Conservation (phyloP, 2,329 filamentous ascomycete species). For the Aspergillus sp. region DNA sequence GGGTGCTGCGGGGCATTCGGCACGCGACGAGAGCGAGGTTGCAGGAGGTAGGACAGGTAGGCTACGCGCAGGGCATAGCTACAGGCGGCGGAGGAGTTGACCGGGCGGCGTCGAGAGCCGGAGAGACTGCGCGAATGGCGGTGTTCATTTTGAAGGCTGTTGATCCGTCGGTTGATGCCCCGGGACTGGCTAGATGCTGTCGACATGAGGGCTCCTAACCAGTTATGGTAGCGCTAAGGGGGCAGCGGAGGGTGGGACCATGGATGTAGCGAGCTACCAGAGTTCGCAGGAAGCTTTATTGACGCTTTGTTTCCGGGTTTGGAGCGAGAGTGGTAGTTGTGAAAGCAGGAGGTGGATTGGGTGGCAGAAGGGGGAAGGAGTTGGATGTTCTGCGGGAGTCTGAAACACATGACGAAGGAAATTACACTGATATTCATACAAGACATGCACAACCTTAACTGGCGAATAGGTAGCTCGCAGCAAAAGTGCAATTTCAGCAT, state of each 20-base stretch:
- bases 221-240: conserved; percentile 16
- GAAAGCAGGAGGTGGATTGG: not conserved
- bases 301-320: too few species aligned
- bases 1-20: conserved; percentile 67
- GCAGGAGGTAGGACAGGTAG: conserved; percentile 85
- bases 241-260: conserved; percentile 24
- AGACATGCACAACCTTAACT: too few species aligned
- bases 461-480: too few species aligned
- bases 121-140: conserved; percentile 36
- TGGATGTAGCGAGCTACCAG: conserved; percentile 18
- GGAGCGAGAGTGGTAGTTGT: not conserved
- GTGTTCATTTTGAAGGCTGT: conserved; percentile 37
- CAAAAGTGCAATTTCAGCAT: too few species aligned
- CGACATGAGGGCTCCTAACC: conserved; percentile 33
- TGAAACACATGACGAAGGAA: conserved; percentile 19
- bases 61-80: conserved; percentile 82
- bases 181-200: conserved; percentile 37
- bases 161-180: conserved; percentile 38
- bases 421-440: not conserved
- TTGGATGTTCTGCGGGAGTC: conserved; percentile 9
- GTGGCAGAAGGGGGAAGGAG: conserved; percentile 11
- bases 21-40: conserved; percentile 79
- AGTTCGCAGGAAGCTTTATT: not conserved
- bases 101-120: conserved; percentile 31
- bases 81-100: conserved; percentile 68